phyloP scores from a whole-genome alignment of 108 stramenopile genomes.

The Cyclotella baltica region DNA sequence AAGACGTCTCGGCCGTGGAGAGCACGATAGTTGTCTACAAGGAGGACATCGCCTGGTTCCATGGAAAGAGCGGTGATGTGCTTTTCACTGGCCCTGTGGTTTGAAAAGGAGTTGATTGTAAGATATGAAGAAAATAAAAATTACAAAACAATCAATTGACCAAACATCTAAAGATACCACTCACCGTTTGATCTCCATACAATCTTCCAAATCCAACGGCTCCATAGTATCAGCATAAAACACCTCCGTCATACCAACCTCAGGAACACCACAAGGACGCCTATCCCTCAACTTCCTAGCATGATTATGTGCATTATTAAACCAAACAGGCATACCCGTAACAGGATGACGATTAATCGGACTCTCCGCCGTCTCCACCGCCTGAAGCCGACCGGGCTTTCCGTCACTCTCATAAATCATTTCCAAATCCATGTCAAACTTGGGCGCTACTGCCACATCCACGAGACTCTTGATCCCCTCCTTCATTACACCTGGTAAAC shows the following conservation, averaged over 20 bases:
- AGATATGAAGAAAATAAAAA: background rate
- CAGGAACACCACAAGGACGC: conserved; percentile 89
- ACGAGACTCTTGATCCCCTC: conserved; percentile 80
- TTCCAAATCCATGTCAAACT: conserved; percentile 95
- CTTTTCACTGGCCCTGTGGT: conserved; percentile 72
- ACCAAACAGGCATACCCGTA: conserved; percentile 90
- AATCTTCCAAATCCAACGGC: conserved; percentile 82
- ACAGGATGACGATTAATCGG: conserved; percentile 93
- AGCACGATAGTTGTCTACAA: conserved; percentile 94
- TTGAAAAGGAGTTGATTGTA: background rate
- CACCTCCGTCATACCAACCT: conserved; percentile 95
- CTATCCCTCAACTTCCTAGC: conserved; percentile 87
- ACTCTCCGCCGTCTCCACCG: conserved; percentile 82
- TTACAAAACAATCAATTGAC: background rate
- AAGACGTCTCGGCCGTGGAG: conserved; percentile 92
- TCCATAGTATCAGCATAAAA: conserved; percentile 93
- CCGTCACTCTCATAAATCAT: conserved; percentile 91
- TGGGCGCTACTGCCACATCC: conserved; percentile 86
- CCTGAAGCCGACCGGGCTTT: conserved; percentile 86
- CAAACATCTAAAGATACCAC: background rate
- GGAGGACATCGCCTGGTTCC: conserved; percentile 92
- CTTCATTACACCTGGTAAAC: conserved; percentile 68
- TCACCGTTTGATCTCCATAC: conserved; percentile 82
- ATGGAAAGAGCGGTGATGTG: conserved; percentile 90
- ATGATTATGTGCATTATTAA: conserved; percentile 93